phyloP scores from a whole-genome alignment of 768 basidiomycete genomes.

The Cytidiella melzeri region DNA sequence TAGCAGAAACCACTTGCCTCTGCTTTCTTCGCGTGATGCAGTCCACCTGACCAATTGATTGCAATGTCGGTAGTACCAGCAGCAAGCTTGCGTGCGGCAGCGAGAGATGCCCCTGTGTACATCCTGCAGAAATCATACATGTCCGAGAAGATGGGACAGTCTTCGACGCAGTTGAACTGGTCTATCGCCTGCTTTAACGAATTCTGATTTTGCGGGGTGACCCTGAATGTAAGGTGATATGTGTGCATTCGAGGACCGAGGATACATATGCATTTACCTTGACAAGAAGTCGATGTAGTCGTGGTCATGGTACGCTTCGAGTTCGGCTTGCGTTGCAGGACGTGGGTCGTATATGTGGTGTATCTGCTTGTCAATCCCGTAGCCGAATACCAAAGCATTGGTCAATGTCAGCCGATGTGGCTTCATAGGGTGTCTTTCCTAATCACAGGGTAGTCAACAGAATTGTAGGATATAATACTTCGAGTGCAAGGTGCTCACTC shows the following conservation, averaged over 20 bases:
- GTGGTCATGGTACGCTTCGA: conserved; percentile 87
- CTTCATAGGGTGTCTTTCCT: conserved; percentile 99
- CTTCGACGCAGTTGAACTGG: conserved; percentile 91
- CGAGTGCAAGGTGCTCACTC: conserved; percentile 45
- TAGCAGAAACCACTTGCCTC: conserved; percentile 99
- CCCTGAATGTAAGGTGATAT: conserved; percentile 39
- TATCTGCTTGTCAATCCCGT: conserved; percentile 93
- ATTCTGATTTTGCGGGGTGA: conserved; percentile 69
- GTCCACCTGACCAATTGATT: conserved; percentile 97
- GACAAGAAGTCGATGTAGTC: conserved; percentile 97
- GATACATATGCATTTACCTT: conserved; percentile 41
- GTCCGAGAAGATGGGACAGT: conserved; percentile 93
- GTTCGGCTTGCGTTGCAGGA: conserved; percentile 81
- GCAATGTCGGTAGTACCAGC: conserved; percentile 90
- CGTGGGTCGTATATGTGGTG: conserved; percentile 88
- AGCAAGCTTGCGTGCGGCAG: conserved; percentile 83
- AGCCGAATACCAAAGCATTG: conserved; percentile 92
- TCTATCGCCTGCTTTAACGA: conserved; percentile 76
- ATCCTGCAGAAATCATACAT: conserved; percentile 92
- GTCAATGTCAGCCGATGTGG: conserved; percentile 94
- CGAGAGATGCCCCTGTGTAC: conserved; percentile 90
- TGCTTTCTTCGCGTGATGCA: conserved; percentile 96
- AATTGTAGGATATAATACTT: background rate
- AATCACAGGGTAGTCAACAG: background rate
- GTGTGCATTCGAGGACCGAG: background rate